These are phyloP conservation scores for Lasiosphaeria hispida DNA, from an alignment of 495 filamentous ascomycete species.

Conservation along the genomic window DNA sequence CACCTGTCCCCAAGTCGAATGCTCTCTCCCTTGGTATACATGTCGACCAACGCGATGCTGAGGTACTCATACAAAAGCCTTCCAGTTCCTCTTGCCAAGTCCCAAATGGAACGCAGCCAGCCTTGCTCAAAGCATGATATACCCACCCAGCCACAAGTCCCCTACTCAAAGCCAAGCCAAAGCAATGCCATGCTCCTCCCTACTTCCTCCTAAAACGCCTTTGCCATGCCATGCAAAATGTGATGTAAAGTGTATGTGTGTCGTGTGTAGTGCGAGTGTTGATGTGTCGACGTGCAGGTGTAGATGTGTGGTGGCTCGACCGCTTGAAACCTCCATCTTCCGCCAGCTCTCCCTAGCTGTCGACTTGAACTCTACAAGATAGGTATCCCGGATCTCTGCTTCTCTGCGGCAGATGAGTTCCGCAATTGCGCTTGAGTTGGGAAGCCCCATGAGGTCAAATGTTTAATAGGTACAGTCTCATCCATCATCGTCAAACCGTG, in stretches of 20 bases:
- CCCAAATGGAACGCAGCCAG: constrained; percentile 1
- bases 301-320: background rate
- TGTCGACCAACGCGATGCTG: constrained; percentile 27
- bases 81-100: background rate
- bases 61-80: constrained; percentile 29
- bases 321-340: background rate
- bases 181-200: background rate
- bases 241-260: constrained; percentile 9
- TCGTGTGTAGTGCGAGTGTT: background rate
- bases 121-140: background rate
- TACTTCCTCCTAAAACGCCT: constrained; percentile 25
- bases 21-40: constrained; percentile 17
- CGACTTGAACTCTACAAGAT: too few relatives aligned
- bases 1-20: too few relatives aligned
- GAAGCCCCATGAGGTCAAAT: constrained; percentile 6
- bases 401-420: too few relatives aligned
- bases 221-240: constrained; percentile 29
- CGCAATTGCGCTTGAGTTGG: too few relatives aligned
- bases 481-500: constrained; percentile 28
- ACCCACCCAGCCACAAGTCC: background rate
- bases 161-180: background rate
- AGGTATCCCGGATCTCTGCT: too few relatives aligned
- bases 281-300: background rate
- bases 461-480: constrained; percentile 4
- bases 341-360: too few relatives aligned